phyloP scores from a whole-genome alignment of 176 grass and related monocot species.

The Puccinellia tenuiflora region DNA sequence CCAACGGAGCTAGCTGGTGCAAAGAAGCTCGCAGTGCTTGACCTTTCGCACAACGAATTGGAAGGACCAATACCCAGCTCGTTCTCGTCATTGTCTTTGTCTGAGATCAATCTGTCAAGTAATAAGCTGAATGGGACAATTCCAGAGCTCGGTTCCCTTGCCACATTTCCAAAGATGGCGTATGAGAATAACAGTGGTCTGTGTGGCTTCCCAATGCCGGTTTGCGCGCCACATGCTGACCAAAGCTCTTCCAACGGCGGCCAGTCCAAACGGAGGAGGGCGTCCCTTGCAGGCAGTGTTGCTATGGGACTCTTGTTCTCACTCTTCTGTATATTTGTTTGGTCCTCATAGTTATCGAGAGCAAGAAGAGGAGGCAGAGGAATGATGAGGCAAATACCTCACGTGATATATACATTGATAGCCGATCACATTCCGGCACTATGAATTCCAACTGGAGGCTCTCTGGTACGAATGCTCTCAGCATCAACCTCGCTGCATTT shows the following conservation, averaged over 20 bases:
- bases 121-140: slow-evolving; percentile 86
- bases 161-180: slow-evolving; percentile 53
- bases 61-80: slow-evolving; percentile 72
- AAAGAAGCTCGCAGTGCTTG: slow-evolving; percentile 64
- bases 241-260: slow-evolving; percentile 8
- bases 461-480: slow-evolving; percentile 74
- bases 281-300: slow-evolving; percentile 64
- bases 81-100: slow-evolving; percentile 67
- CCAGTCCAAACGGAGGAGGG: slow-evolving; percentile 42
- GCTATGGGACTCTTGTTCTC: slow-evolving; percentile 71
- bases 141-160: slow-evolving; percentile 72
- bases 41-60: slow-evolving; percentile 76
- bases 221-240: slow-evolving; percentile 23
- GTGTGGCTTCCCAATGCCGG: slow-evolving; percentile 41
- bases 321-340: slow-evolving; percentile 77
- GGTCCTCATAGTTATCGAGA: slow-evolving; percentile 60
- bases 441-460: slow-evolving; percentile 77
- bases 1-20: slow-evolving; percentile 50
- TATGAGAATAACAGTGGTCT: slow-evolving; percentile 90
- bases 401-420: slow-evolving; percentile 77
- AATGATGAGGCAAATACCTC: slow-evolving; percentile 50
- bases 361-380: slow-evolving; percentile 52
- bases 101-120: slow-evolving; percentile 83
- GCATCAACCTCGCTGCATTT: slow-evolving; percentile 66
- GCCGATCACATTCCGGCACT: slow-evolving; percentile 64